Evolutionary conservation across 2,329 filamentous ascomycete species (phyloP).

Genomic region (Phaeomoniella chlamydospora): DNA sequence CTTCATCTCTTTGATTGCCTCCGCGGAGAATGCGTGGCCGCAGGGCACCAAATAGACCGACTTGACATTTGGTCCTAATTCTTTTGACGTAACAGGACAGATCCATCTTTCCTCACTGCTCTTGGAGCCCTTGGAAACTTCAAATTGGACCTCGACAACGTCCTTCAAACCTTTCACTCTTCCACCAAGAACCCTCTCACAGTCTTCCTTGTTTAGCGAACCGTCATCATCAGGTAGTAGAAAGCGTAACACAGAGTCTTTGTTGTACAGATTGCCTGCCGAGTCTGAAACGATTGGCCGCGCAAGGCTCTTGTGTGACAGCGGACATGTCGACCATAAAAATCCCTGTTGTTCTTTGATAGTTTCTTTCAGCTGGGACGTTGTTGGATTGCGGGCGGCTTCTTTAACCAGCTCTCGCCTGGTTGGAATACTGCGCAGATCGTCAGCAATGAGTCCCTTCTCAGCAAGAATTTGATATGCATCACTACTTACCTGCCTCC

Average conservation of each 20-base stretch:
- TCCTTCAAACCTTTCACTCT: conserved; percentile 69
- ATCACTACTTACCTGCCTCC: conserved; percentile 53
- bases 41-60: conserved; percentile 87
- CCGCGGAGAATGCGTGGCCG: conserved; percentile 84
- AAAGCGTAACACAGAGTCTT: conserved; percentile 69
- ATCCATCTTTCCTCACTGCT: conserved; percentile 47
- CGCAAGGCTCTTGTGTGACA: conserved; percentile 65
- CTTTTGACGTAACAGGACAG: conserved; percentile 79
- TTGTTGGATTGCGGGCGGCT: conserved; percentile 67
- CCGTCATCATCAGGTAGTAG: conserved; percentile 41
- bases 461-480: too few relatives aligned
- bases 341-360: conserved; percentile 74
- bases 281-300: conserved; percentile 72
- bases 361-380: conserved; percentile 77
- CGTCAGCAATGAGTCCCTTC: conserved; percentile 3
- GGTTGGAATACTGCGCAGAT: conserved; percentile 60
- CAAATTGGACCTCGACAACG: conserved; percentile 73
- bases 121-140: conserved; percentile 29
- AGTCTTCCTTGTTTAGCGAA: conserved; percentile 42
- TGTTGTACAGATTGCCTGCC: conserved; percentile 79
- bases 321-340: conserved; percentile 72
- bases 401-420: conserved; percentile 93
- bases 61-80: conserved; percentile 63
- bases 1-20: conserved; percentile 67
- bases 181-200: conserved; percentile 45